Conservation (phyloP, 257 asterid species). For the Solanum raphanifolium region DNA sequence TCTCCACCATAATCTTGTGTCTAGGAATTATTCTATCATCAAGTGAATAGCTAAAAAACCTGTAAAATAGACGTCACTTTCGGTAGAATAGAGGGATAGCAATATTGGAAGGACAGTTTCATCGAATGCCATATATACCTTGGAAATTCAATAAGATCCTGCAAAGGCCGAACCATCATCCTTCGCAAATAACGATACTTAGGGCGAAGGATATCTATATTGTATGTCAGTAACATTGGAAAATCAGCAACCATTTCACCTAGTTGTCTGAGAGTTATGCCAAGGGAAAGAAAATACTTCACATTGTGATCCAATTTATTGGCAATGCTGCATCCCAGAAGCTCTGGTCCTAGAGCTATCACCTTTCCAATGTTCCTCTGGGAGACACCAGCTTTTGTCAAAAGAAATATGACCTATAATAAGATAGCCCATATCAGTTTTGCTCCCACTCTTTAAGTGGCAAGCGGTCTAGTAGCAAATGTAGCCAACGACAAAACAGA, state of each 20-base stretch:
- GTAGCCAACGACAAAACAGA: neutral
- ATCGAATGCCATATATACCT: slow-evolving; percentile 34
- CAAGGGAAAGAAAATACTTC: slow-evolving; percentile 76
- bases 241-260: slow-evolving; percentile 80
- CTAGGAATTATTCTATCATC: slow-evolving; percentile 73
- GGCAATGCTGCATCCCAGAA: slow-evolving; percentile 82
- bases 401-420: slow-evolving; percentile 59
- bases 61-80: slow-evolving; percentile 4
- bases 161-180: slow-evolving; percentile 77
- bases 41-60: slow-evolving; percentile 95
- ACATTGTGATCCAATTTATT: slow-evolving; percentile 79
- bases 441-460: neutral
- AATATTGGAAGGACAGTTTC: neutral
- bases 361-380: slow-evolving; percentile 73
- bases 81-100: neutral
- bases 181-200: slow-evolving; percentile 78
- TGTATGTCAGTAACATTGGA: slow-evolving; percentile 78
- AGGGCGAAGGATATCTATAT: slow-evolving; percentile 73
- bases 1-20: slow-evolving; percentile 62
- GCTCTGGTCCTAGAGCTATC: slow-evolving; percentile 69
- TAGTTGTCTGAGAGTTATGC: slow-evolving; percentile 49
- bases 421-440: neutral
- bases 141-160: slow-evolving; percentile 80
- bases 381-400: slow-evolving; percentile 83
- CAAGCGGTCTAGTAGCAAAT: neutral